These are phyloP conservation scores for Erysimum cheiranthoides DNA, from an alignment of 345 rosid genomes.

Conservation along the genomic window DNA sequence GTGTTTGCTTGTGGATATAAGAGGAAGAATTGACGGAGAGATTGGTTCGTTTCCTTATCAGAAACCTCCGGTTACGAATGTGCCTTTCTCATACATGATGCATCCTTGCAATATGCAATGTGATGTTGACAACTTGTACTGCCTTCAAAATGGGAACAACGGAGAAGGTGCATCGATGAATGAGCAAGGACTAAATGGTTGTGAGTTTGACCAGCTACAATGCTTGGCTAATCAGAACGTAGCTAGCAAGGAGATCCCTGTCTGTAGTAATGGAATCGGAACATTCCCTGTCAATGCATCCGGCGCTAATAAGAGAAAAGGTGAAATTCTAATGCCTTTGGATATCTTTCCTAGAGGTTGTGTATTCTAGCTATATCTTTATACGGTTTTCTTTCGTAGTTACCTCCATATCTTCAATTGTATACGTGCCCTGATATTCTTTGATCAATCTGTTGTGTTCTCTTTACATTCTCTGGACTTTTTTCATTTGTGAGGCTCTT, in stretches of 20 bases:
- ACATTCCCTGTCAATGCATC: conserved; percentile 53
- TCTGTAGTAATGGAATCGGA: conserved; percentile 53
- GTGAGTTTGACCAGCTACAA: conserved; percentile 69
- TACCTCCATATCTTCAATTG: background rate
- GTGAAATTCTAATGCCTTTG: conserved; percentile 44
- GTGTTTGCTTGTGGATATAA: conserved; percentile 94
- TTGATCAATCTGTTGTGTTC: background rate
- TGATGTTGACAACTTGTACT: conserved; percentile 61
- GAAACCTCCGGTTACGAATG: conserved; percentile 53
- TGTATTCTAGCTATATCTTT: background rate
- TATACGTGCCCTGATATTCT: background rate
- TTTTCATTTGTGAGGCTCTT: background rate
- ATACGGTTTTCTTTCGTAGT: background rate
- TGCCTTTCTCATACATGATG: conserved; percentile 58
- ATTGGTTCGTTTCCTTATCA: conserved; percentile 94
- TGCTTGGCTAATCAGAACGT: conserved; percentile 54
- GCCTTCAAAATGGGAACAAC: conserved; percentile 61
- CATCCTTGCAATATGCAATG: conserved; percentile 82
- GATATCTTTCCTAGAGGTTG: conserved; percentile 2
- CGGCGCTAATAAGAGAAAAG: conserved; percentile 62
- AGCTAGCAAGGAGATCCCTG: conserved; percentile 54
- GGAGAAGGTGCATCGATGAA: conserved; percentile 57
- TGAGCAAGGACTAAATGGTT: conserved; percentile 58
- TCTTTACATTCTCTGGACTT: background rate
- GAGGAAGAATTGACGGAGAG: conserved; percentile 96